Percentiles rank a stretch among this genome's conserved stretches.
phyloP scores from a whole-genome alignment of 1,284 basidiomycete genomes.

The Amylostereum chailletii region DNA sequence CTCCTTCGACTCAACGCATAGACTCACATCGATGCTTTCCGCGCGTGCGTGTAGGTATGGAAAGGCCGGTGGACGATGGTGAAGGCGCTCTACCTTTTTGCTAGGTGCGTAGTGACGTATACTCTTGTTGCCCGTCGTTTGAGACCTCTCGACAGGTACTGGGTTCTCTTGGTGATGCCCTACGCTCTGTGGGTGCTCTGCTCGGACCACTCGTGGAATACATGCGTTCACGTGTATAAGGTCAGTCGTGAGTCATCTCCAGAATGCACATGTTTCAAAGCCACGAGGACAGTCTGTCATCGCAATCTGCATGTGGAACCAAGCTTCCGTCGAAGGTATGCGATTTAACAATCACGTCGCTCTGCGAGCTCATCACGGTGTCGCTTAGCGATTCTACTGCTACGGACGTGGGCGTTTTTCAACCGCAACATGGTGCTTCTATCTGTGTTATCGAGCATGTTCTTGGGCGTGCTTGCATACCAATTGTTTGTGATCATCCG shows the following conservation, averaged over 20 bases:
- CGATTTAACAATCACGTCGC: conserved; percentile 4
- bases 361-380: background rate
- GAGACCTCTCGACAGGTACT: conserved; percentile 1
- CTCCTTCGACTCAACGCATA: background rate
- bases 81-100: conserved; percentile 19
- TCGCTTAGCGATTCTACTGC: background rate
- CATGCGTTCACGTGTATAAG: background rate
- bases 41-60: background rate
- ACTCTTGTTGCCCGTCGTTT: background rate
- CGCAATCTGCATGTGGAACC: background rate
- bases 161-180: background rate
- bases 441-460: background rate
- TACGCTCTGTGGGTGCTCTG: background rate
- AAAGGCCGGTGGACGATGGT: background rate
- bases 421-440: background rate
- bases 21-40: too few relatives aligned
- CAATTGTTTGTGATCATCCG: background rate
- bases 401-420: background rate
- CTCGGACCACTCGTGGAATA: background rate
- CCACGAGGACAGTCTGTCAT: conserved; percentile 33
- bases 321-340: conserved; percentile 17
- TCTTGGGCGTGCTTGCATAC: background rate
- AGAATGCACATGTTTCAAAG: background rate
- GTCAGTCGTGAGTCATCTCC: background rate
- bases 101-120: conserved; percentile 41